These are phyloP conservation scores for Pyrenula massariospora DNA, from an alignment of 495 filamentous ascomycete genomes.

Conservation along the genomic window DNA sequence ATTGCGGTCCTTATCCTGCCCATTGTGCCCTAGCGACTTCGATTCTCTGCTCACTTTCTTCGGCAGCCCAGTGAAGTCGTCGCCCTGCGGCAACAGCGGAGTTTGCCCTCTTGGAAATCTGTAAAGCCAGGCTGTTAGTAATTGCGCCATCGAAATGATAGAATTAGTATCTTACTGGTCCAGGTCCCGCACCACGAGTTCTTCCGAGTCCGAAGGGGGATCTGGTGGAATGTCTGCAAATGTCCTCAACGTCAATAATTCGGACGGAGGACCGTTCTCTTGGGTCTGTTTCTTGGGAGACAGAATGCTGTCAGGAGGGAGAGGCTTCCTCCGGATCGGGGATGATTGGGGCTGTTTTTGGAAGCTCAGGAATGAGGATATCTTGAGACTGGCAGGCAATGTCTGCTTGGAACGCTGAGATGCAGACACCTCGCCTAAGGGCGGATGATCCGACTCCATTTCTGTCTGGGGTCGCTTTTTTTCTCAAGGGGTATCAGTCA, in stretches of 20 bases:
- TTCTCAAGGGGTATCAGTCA: neutral
- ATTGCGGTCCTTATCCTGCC: neutral
- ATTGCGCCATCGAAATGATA: conserved; percentile 1
- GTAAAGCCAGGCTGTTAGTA: conserved; percentile 19
- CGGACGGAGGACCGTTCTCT: neutral
- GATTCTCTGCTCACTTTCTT: neutral
- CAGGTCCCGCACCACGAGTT: conserved; percentile 22
- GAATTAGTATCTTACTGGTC: conserved; percentile 25
- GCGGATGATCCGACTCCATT: neutral
- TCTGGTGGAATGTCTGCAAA: neutral
- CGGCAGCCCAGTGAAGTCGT: neutral
- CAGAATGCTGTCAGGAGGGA: conserved; percentile 22
- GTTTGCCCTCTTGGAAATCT: conserved; percentile 28
- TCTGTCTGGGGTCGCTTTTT: neutral
- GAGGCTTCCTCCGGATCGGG: conserved; percentile 25
- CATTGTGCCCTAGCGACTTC: neutral
- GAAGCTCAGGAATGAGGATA: conserved; percentile 1
- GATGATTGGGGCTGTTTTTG: conserved; percentile 4
- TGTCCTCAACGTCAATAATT: neutral
- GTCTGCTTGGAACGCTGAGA: neutral
- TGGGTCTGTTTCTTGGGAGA: conserved; percentile 6
- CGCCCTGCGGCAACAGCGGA: conserved; percentile 12
- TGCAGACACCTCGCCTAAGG: neutral
- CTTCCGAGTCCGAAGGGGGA: conserved; percentile 9
- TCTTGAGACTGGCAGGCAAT: conserved; percentile 1